These are phyloP conservation scores for Amauroascus niger DNA, from an alignment of 2,329 filamentous ascomycete species.

Conservation along the genomic window DNA sequence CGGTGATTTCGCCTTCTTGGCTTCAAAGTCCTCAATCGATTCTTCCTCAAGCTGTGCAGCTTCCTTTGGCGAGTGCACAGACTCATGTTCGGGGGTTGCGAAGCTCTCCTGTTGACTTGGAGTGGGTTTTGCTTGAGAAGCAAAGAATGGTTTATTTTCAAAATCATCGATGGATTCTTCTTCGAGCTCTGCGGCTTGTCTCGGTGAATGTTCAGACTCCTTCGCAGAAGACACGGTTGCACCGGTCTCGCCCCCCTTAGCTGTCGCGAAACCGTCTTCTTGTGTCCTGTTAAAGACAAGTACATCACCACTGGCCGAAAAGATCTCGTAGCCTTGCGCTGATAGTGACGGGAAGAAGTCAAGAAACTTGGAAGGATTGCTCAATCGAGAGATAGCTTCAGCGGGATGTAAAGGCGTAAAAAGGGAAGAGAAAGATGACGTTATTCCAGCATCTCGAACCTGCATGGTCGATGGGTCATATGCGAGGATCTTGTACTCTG, in stretches of 20 bases:
- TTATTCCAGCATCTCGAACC: slow-evolving; percentile 27
- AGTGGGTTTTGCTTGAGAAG: neutral
- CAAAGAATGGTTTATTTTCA: neutral
- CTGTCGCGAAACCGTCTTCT: neutral
- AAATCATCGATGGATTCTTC: slow-evolving; percentile 11
- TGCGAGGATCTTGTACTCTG: slow-evolving; percentile 29
- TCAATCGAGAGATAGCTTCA: slow-evolving; percentile 31
- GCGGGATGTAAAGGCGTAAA: slow-evolving; percentile 22
- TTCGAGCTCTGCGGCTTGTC: neutral
- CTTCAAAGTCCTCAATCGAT: slow-evolving; percentile 14
- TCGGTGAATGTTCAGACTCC: neutral
- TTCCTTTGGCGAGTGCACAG: slow-evolving; percentile 8
- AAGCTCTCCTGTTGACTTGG: neutral
- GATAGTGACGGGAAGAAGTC: slow-evolving; percentile 33
- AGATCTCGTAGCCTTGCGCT: slow-evolving; percentile 35
- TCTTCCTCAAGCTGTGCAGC: slow-evolving; percentile 12
- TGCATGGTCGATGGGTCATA: slow-evolving; percentile 28
- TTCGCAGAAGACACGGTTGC: neutral
- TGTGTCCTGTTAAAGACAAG: slow-evolving; percentile 30
- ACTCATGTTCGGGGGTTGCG: neutral
- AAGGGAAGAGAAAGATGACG: slow-evolving; percentile 23
- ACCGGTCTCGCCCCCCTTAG: neutral
- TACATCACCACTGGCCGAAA: slow-evolving; percentile 35
- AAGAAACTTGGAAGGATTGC: slow-evolving; percentile 35
- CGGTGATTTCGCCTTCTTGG: slow-evolving; percentile 18